Conservation (phyloP, 129 eudicot genomes). For the Gnaphalium uliginosum region DNA sequence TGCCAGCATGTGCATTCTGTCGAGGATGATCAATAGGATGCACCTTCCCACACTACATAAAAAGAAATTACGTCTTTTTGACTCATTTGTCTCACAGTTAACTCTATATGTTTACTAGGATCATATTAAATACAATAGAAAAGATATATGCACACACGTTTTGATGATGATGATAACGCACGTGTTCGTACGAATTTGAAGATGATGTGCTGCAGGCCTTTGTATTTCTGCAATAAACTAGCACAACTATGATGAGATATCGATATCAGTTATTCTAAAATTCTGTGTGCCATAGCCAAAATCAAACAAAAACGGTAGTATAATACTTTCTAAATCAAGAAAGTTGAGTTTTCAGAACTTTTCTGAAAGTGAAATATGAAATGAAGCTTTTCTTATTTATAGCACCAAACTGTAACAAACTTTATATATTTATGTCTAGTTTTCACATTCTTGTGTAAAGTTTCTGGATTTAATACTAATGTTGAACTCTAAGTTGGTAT, state of each 20-base stretch:
- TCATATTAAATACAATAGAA: neutral
- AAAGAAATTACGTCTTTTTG: neutral
- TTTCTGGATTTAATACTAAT: neutral
- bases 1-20: constrained; percentile 31
- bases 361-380: neutral
- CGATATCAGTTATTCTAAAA: neutral
- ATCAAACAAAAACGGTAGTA: neutral
- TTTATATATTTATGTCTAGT: neutral
- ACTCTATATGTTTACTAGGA: neutral
- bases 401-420: constrained; percentile 9
- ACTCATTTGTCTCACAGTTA: constrained; percentile 1
- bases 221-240: constrained; percentile 34
- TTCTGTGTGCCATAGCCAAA: neutral
- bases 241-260: constrained; percentile 20
- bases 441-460: constrained; percentile 16
- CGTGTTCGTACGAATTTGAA: constrained; percentile 24
- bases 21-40: constrained; percentile 46
- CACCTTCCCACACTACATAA: constrained; percentile 49
- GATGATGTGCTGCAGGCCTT: constrained; percentile 40
- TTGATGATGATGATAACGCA: constrained; percentile 24
- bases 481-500: neutral
- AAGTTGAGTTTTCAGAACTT: constrained; percentile 1
- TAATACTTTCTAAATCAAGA: neutral
- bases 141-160: constrained; percentile 40
- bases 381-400: neutral